Base-by-base conservation (phyloP, 2,329 filamentous ascomycete species). In the Penicillium sp. region DNA sequence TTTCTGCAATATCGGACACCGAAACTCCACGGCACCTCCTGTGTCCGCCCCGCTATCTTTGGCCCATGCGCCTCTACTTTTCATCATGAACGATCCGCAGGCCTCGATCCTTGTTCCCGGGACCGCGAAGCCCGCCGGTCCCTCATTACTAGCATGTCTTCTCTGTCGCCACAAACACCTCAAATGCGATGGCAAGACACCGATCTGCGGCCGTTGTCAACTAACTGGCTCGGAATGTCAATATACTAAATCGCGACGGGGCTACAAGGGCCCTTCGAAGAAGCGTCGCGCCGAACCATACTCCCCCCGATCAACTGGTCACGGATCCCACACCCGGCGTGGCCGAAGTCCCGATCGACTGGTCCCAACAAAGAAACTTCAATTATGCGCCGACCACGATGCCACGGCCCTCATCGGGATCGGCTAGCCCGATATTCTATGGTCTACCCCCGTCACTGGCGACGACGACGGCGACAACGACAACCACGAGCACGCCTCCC, bases 221-320 rank as follows among this genome's bases (percentile, higher is more conserved):
- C 76, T 80, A 54, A 82, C 84, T 52, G 83, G 84, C 58, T 78
- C 82, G 19, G 82, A 88, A 52, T 94, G 91, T 74, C 78, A 87
- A 70, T 93, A 92, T 73, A 85, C 91, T 52, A 87, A 89, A 48
- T 92, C 89, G 42, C 87, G 90, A 46, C 85, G 90, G 62, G 90
- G 90, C 33, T 91, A 90, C 79, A 91, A 90, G 75, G 88, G 89
- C 14, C 85, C 85, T 1, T 81, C 84, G n/a, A 83, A 82, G 71
- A 81, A 77, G 64, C 77, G 79, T 19, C 75, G 77, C 51, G 71
- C 68, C 55, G 72, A 75, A 49, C 68, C 69, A n/a, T 68, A 71
- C 33, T 73, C 72, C n/a, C n/a, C 70, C 69, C 16, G 72, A 76
- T 19, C 81, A 82, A 69, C 78, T 81, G 25, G 81, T 81, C 22